Evolutionary conservation across 2,329 filamentous ascomycete species (phyloP), one percentile per base, ranked within the genome.

Genomic region (Exserohilum turcica): DNA sequence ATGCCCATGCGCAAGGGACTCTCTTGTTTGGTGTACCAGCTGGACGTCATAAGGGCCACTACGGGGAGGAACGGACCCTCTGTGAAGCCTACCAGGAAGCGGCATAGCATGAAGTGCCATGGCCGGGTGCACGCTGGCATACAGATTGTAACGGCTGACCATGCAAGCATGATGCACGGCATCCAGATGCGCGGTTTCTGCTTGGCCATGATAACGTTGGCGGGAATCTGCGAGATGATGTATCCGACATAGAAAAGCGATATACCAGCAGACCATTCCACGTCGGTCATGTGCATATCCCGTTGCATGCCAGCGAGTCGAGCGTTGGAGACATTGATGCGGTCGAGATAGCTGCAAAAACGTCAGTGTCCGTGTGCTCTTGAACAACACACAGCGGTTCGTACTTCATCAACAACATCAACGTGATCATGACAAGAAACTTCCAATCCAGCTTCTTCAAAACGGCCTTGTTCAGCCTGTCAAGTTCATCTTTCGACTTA

Each of bases 1-100:
- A 80, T 73, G 5, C 74, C 78, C 66, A 79, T 80, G 0, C 78
- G 67, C 7, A 76, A 65, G 1, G 77, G 77, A 0, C 73, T 68
- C 46, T 81, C 78, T 9, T 73, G 64, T 36, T 78, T 77, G 0
- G 75, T 80, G 54, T 80, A 80, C 78, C 78, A 81, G 0, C 77
- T 78, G 0, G 76, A 79, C 18, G 62, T 64, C 59, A 65, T 74
- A 16, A 75, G 63, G 1, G 74, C 61, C 7, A 74, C 71, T 24
- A 71, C 74, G 1, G 75, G 74, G 16, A 77, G 59, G 55, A 76
- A 77, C 0, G 73, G 73, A 9, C 72, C 75, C 55, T 77, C 75
- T 8, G 74, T 63, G 19, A 77, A 65, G 12, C 75, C 75, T 4
- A 76, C 64, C 31, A 77, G 57, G 63, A 76, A 75, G 9, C 74